Evolutionary conservation across 208 protist genomes (phyloP).

Genomic region (Leishmania tropica): DNA sequence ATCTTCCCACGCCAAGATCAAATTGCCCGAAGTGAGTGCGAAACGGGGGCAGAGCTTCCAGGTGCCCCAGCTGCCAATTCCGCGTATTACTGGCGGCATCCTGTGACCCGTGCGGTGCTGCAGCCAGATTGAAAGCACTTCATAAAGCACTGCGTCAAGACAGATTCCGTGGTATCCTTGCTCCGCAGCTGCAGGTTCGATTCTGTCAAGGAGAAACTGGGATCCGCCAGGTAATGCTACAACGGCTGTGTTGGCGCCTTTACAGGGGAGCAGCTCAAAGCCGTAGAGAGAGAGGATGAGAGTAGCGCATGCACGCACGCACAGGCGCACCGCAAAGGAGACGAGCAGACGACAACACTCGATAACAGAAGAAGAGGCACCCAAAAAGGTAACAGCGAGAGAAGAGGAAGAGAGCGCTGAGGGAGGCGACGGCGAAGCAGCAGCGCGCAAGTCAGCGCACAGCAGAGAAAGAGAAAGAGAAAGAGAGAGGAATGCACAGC

Average conservation of each 20-base stretch:
- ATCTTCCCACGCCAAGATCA: not conserved
- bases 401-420: not conserved
- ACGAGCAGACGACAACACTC: not conserved
- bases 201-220: not conserved
- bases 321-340: not conserved
- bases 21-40: not conserved
- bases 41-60: not conserved
- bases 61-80: not conserved
- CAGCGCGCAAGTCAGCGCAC: constrained; percentile 59
- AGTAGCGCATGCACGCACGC: not conserved
- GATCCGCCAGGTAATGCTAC: not conserved
- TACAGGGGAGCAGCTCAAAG: not conserved
- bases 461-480: too few species aligned
- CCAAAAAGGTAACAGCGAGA: not conserved
- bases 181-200: not conserved
- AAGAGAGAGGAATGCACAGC: too few species aligned
- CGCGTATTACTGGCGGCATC: not conserved
- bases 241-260: not conserved
- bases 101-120: not conserved
- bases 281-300: not conserved
- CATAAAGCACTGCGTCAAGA: not conserved
- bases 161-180: not conserved
- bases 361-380: not conserved
- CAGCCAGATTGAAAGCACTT: not conserved
- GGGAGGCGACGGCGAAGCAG: constrained; percentile 53